Conservation (phyloP, 306 rosid species). For the Albizia julibrissin region DNA sequence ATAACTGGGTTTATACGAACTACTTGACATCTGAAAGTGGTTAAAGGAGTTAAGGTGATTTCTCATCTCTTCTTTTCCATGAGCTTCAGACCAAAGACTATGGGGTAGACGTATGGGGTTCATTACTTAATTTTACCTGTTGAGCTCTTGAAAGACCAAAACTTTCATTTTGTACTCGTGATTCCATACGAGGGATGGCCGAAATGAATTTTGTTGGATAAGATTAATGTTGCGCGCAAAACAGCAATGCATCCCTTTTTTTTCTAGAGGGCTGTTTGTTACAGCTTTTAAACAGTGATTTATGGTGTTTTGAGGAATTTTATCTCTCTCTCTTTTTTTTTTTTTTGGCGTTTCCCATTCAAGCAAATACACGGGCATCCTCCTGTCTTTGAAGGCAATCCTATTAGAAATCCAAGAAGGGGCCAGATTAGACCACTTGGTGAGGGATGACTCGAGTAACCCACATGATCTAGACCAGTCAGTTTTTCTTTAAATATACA, state of each 20-base stretch:
- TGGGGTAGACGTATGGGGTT: not conserved
- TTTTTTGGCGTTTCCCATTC: too few species aligned
- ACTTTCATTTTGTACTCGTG: not conserved
- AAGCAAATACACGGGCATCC: too few species aligned
- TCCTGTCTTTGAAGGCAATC: too few species aligned
- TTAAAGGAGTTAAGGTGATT: not conserved
- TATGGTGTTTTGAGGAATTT: too few species aligned
- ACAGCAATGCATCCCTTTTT: too few species aligned
- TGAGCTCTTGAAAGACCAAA: not conserved
- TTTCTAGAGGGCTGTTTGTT: too few species aligned
- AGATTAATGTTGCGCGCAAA: not conserved
- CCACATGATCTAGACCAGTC: not conserved
- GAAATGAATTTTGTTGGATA: not conserved
- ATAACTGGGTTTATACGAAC: conserved; percentile 17
- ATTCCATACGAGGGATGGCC: not conserved
- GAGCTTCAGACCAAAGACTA: not conserved
- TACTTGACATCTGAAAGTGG: not conserved
- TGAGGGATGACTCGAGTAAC: not conserved
- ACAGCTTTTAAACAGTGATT: too few species aligned
- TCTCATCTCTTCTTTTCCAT: not conserved
- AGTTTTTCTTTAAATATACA: not conserved
- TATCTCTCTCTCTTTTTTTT: too few species aligned
- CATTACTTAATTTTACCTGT: not conserved
- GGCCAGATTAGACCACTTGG: not conserved
- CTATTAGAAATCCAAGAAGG: too few species aligned